Evolutionary conservation across 2,329 filamentous ascomycete species (phyloP).

Genomic region (Clonostachys rhizophaga): DNA sequence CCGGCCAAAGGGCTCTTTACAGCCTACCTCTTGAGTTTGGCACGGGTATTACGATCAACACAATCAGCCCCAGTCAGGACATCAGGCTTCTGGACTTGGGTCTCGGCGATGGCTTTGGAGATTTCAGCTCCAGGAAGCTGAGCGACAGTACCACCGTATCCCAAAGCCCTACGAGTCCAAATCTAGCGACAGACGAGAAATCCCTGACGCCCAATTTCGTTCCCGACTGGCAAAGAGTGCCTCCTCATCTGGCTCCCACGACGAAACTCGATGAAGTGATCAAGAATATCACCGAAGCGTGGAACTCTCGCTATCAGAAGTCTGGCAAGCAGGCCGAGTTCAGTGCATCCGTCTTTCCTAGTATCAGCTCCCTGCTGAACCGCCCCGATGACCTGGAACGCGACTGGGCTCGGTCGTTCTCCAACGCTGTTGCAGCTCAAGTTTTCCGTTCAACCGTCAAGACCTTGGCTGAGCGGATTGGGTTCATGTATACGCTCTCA

Average conservation of each 20-base stretch:
- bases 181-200: too few species aligned
- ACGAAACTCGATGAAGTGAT: background rate
- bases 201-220: background rate
- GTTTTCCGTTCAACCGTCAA: constrained; percentile 6
- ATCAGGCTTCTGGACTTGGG: too few species aligned
- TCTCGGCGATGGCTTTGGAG: too few species aligned
- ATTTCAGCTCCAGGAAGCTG: too few species aligned
- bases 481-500: constrained; percentile 9
- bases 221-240: background rate
- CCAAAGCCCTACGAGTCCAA: too few species aligned
- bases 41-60: too few species aligned
- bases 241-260: background rate
- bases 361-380: constrained; percentile 14
- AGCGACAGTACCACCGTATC: too few species aligned
- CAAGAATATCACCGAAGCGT: constrained; percentile 4
- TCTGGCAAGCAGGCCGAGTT: background rate
- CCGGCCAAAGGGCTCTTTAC: too few species aligned
- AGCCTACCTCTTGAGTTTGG: too few species aligned
- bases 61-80: too few species aligned
- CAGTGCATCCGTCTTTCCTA: constrained; percentile 9
- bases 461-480: constrained; percentile 8
- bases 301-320: background rate
- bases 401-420: constrained; percentile 1
- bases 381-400: constrained; percentile 4
- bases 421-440: constrained; percentile 8